phyloP scores from a whole-genome alignment of 2,329 filamentous ascomycete species.

The Aspergillus carbonarius region DNA sequence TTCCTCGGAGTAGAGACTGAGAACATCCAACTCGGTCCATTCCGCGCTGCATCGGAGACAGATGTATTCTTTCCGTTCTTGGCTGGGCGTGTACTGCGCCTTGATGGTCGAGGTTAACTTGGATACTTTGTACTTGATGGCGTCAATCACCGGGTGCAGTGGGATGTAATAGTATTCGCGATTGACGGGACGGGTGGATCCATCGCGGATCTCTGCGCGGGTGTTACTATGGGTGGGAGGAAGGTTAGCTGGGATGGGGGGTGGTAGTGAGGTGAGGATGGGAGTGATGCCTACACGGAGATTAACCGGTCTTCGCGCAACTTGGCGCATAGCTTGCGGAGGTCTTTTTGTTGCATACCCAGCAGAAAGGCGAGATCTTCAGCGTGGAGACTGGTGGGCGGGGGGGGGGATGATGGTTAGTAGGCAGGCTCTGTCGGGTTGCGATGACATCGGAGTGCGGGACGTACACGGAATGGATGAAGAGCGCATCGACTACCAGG shows the following conservation, averaged over 20 bases:
- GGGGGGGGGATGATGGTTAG: not conserved
- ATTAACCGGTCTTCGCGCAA: slow-evolving; percentile 85
- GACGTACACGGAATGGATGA: slow-evolving; percentile 67
- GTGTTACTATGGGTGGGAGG: slow-evolving; percentile 55
- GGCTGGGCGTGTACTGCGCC: slow-evolving; percentile 72
- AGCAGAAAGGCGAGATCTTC: slow-evolving; percentile 85
- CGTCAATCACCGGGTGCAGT: slow-evolving; percentile 89
- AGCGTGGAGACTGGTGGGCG: slow-evolving; percentile 66
- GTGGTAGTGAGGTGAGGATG: not conserved
- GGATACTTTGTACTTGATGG: slow-evolving; percentile 91
- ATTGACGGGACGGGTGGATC: slow-evolving; percentile 76
- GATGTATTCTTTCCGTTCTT: slow-evolving; percentile 88
- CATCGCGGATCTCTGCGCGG: slow-evolving; percentile 74
- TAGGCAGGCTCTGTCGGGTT: not conserved
- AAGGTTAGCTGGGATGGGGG: not conserved
- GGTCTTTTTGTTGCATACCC: slow-evolving; percentile 84
- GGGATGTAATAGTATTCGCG: slow-evolving; percentile 97
- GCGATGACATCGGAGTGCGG: not conserved
- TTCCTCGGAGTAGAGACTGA: slow-evolving; percentile 66
- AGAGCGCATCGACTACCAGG: slow-evolving; percentile 75
- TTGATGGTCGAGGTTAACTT: slow-evolving; percentile 87
- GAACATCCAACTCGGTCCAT: slow-evolving; percentile 85
- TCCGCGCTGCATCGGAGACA: slow-evolving; percentile 79
- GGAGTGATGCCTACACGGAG: slow-evolving; percentile 60
- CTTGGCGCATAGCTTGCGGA: slow-evolving; percentile 83